A percentile compares a stretch with the other conserved stretches of the same genome.
These are phyloP conservation scores for Rhodotorula diobovata DNA, from an alignment of 768 basidiomycete genomes.

Conservation along the genomic window DNA sequence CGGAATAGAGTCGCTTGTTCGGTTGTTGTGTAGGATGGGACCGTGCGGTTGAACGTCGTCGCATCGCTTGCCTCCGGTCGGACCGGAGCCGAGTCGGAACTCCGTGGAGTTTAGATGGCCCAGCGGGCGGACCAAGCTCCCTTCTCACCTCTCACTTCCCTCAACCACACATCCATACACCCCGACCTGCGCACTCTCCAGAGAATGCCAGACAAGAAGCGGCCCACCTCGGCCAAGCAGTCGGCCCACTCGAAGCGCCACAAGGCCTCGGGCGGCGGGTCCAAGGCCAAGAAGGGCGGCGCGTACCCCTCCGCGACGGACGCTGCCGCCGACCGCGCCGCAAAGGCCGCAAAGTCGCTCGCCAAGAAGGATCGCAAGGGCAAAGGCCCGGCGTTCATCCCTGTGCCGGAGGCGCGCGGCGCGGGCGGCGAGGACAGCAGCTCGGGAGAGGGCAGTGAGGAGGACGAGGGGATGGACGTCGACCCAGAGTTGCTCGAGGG, in stretches of 20 bases:
- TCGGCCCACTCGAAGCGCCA: constrained; percentile 30
- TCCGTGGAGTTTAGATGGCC: no score
- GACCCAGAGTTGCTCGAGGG: constrained; percentile 59
- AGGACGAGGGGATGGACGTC: constrained; percentile 65
- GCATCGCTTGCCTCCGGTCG: no score
- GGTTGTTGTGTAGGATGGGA: no score
- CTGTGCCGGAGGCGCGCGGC: not conserved
- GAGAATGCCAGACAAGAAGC: constrained; percentile 28
- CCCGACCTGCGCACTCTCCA: not conserved
- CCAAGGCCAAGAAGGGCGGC: not conserved
- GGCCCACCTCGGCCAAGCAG: constrained; percentile 12
- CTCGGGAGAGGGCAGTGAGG: constrained; percentile 42
- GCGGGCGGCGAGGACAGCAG: not conserved
- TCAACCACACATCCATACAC: not conserved
- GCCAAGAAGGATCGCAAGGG: constrained; percentile 40
- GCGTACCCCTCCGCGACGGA: not conserved
- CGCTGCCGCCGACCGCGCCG: not conserved
- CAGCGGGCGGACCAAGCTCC: no score
- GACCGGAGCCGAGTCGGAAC: no score
- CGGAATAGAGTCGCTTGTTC: not conserved
- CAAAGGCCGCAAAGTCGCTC: not conserved
- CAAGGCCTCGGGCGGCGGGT: constrained; percentile 6
- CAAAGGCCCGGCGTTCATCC: constrained; percentile 33
- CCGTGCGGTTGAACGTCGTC: no score
- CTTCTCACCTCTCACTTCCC: not conserved